Evolutionary conservation across 1,139 yeast genomes (phyloP).

Genomic region (Candida neerlandica): DNA sequence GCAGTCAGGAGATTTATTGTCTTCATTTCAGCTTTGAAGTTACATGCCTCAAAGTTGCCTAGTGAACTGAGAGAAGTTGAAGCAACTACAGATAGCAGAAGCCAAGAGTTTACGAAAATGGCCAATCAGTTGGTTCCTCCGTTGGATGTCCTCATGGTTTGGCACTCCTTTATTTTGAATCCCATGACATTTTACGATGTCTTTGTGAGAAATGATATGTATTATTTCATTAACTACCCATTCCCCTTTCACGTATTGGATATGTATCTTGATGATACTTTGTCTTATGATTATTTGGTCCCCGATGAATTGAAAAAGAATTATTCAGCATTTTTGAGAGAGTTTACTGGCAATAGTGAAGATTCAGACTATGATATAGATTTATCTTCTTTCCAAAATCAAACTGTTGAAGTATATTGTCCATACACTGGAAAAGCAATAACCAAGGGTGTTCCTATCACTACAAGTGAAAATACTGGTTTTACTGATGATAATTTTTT

Average conservation of each 20-base stretch:
- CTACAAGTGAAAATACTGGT: constrained; percentile 20
- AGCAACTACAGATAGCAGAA: background rate
- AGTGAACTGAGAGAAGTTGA: background rate
- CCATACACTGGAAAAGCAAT: constrained; percentile 21
- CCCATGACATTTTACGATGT: constrained; percentile 29
- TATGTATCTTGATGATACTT: constrained; percentile 22
- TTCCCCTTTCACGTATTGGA: constrained; percentile 28
- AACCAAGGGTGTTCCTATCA: constrained; percentile 17
- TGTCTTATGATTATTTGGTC: constrained; percentile 23
- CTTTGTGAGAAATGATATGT: constrained; percentile 25
- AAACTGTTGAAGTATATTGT: constrained; percentile 16
- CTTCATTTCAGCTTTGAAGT: constrained; percentile 26
- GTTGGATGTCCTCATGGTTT: constrained; percentile 40
- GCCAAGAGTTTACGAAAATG: background rate
- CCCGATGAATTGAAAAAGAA: constrained; percentile 7
- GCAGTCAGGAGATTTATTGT: constrained; percentile 33
- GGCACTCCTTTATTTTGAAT: constrained; percentile 32
- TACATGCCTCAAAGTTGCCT: background rate
- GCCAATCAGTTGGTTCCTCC: constrained; percentile 25
- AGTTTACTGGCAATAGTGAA: background rate
- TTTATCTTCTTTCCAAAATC: background rate
- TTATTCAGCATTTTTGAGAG: background rate
- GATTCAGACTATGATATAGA: constrained; percentile 3
- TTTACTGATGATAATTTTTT: constrained; percentile 24
- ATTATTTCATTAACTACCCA: constrained; percentile 24